Evolutionary conservation across 352 stramenopile species (phyloP).

Genomic region (Phytophthora citrophthora): DNA sequence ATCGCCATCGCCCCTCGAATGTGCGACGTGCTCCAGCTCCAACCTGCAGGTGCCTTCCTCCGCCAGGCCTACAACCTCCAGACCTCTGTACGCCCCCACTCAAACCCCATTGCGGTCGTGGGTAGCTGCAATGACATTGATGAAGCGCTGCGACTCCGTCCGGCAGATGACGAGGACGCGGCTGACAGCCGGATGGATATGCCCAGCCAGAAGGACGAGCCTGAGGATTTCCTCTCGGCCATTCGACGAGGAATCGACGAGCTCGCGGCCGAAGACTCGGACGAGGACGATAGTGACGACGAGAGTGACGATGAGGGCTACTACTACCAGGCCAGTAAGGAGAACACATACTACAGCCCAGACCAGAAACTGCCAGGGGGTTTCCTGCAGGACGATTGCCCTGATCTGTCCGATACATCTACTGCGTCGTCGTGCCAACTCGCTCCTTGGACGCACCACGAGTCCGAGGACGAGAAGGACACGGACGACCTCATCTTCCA

Average conservation of each 20-base stretch:
- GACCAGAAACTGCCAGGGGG: slow-evolving; percentile 24
- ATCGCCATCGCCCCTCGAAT: slow-evolving; percentile 11
- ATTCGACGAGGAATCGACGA: slow-evolving; percentile 45
- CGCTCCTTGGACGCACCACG: slow-evolving; percentile 15
- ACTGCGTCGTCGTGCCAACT: slow-evolving; percentile 41
- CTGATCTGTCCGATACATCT: slow-evolving; percentile 49
- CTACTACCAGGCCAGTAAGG: slow-evolving; percentile 43
- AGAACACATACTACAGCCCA: slow-evolving; percentile 49
- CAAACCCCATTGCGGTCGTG: slow-evolving; percentile 26
- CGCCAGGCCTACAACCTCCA: slow-evolving; percentile 14
- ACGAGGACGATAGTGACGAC: slow-evolving; percentile 28
- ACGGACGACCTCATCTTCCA: slow-evolving; percentile 46
- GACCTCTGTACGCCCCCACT: slow-evolving; percentile 1
- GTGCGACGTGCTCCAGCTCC: slow-evolving; percentile 36
- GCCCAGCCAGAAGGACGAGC: slow-evolving; percentile 22
- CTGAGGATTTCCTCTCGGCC: slow-evolving; percentile 36
- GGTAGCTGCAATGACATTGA: slow-evolving; percentile 39
- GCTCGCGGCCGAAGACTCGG: slow-evolving; percentile 14
- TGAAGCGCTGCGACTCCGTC: slow-evolving; percentile 22
- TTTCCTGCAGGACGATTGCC: slow-evolving; percentile 20
- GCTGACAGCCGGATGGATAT: not conserved
- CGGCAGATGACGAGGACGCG: slow-evolving; percentile 18
- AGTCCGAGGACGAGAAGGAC: slow-evolving; percentile 22
- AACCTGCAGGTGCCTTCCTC: slow-evolving; percentile 46
- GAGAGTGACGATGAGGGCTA: slow-evolving; percentile 32